Percentiles rank a stretch among this genome's conserved stretches.
Conservation (phyloP, 176 grass and related monocot species). For the Carex myosuroides region DNA sequence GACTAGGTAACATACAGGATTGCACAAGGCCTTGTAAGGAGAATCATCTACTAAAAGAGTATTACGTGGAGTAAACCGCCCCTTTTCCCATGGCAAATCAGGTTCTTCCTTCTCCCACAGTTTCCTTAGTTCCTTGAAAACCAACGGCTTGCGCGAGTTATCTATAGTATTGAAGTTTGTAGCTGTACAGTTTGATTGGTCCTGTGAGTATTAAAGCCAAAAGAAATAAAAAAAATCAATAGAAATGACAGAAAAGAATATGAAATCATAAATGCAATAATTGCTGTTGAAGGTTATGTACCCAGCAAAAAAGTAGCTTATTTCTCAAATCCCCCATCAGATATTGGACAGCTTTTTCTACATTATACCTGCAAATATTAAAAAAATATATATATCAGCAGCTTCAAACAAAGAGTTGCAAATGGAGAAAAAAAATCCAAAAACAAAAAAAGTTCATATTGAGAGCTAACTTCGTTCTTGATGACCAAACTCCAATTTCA, state of each 20-base stretch:
- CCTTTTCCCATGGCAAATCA: slow-evolving; percentile 68
- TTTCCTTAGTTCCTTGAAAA: slow-evolving; percentile 77
- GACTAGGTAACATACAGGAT: slow-evolving; percentile 46
- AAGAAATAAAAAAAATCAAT: slow-evolving; percentile 26
- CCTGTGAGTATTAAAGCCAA: slow-evolving; percentile 36
- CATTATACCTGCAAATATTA: slow-evolving; percentile 51
- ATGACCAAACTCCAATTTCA: slow-evolving; percentile 71
- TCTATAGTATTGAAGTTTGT: slow-evolving; percentile 62
- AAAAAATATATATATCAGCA: not conserved
- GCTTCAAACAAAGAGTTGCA: slow-evolving; percentile 27
- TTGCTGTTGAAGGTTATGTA: slow-evolving; percentile 25
- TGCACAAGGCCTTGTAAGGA: slow-evolving; percentile 84
- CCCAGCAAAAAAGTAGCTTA: slow-evolving; percentile 75
- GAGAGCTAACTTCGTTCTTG: slow-evolving; percentile 50
- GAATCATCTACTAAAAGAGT: slow-evolving; percentile 86
- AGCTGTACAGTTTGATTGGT: slow-evolving; percentile 73
- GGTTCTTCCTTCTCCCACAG: slow-evolving; percentile 71
- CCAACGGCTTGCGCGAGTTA: slow-evolving; percentile 55
- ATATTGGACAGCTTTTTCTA: slow-evolving; percentile 45
- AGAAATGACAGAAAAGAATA: not conserved
- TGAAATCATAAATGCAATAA: not conserved
- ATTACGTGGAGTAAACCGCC: slow-evolving; percentile 56
- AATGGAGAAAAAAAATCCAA: slow-evolving; percentile 11
- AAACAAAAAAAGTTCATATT: slow-evolving; percentile 19
- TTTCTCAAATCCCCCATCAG: slow-evolving; percentile 58